Percentiles rank a stretch among this genome's conserved stretches.
phyloP scores from a whole-genome alignment of 1,139 yeast species.

The Geotrichum bryndzae region DNA sequence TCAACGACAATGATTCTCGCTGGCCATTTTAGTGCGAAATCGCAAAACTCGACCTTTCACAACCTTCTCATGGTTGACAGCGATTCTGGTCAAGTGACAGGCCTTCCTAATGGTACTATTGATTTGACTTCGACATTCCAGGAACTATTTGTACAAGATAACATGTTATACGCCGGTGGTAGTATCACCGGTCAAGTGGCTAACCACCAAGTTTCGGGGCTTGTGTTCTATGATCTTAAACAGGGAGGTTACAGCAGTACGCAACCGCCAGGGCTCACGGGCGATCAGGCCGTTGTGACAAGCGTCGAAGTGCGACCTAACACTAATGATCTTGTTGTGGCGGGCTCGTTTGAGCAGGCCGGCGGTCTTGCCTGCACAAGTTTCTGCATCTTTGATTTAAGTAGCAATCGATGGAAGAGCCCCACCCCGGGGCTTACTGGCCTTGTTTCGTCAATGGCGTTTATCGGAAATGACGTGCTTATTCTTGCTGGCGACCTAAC shows the following conservation, averaged over 20 bases:
- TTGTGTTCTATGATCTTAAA: slow-evolving; percentile 48
- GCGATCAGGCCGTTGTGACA: slow-evolving; percentile 42
- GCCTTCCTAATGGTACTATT: slow-evolving; percentile 35
- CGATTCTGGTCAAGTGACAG: slow-evolving; percentile 30
- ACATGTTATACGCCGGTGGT: slow-evolving; percentile 47
- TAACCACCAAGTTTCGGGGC: slow-evolving; percentile 35
- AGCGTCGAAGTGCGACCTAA: slow-evolving; percentile 50
- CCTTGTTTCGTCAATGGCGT: slow-evolving; percentile 48
- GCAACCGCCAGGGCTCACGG: slow-evolving; percentile 43
- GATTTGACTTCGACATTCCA: slow-evolving; percentile 37
- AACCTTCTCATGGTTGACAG: slow-evolving; percentile 38
- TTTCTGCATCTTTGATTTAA: slow-evolving; percentile 62
- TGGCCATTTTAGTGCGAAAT: slow-evolving; percentile 41
- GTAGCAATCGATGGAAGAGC: slow-evolving; percentile 50
- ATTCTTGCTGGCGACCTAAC: slow-evolving; percentile 59
- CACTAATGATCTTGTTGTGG: slow-evolving; percentile 54
- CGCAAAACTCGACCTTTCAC: slow-evolving; percentile 22
- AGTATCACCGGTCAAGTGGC: slow-evolving; percentile 40
- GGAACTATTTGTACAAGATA: slow-evolving; percentile 41
- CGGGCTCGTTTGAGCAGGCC: slow-evolving; percentile 65
- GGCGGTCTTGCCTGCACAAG: slow-evolving; percentile 56
- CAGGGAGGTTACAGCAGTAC: slow-evolving; percentile 37
- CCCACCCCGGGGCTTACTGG: slow-evolving; percentile 47
- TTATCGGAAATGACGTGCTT: slow-evolving; percentile 46
- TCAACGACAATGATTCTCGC: slow-evolving; percentile 49